Conservation (phyloP, 1,139 yeast species). For the Pichia sp. region DNA sequence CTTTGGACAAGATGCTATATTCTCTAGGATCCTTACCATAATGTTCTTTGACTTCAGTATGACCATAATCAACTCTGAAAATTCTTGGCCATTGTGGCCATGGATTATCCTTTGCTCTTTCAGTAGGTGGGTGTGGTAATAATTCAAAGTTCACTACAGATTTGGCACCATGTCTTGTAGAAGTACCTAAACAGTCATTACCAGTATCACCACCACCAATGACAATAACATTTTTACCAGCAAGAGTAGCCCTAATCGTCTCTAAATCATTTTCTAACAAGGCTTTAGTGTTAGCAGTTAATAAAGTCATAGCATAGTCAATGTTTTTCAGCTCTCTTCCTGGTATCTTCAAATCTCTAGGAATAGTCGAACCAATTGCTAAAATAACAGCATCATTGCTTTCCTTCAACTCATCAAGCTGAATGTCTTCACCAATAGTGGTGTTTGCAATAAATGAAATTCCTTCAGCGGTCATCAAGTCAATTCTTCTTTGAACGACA, state of each 20-base stretch:
- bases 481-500: conserved; percentile 88
- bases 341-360: conserved; percentile 90
- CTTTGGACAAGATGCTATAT: conserved; percentile 89
- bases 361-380: conserved; percentile 96
- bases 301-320: conserved; percentile 89
- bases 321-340: conserved; percentile 89
- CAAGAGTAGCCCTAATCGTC: conserved; percentile 60
- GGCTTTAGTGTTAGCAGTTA: conserved; percentile 85
- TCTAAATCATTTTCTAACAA: conserved; percentile 75
- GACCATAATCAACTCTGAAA: conserved; percentile 97
- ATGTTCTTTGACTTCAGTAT: conserved; percentile 87
- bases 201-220: conserved; percentile 99
- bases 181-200: conserved; percentile 97
- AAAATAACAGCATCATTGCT: conserved; percentile 75
- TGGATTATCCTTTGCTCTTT: conserved; percentile 91
- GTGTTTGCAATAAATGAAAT: conserved; percentile 67
- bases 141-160: conserved; percentile 94
- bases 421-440: conserved; percentile 75
- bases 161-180: conserved; percentile 95
- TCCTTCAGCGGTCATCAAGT: conserved; percentile 87
- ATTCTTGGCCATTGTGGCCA: conserved; percentile 99
- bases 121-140: conserved; percentile 83
- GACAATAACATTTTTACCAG: conserved; percentile 87
- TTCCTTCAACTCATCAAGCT: conserved; percentile 59
- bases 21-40: conserved; percentile 98